Evolutionary conservation across 345 rosid species (phyloP), one percentile per base, ranked within the genome.

Genomic region (Euphorbia pulcherrima): DNA sequence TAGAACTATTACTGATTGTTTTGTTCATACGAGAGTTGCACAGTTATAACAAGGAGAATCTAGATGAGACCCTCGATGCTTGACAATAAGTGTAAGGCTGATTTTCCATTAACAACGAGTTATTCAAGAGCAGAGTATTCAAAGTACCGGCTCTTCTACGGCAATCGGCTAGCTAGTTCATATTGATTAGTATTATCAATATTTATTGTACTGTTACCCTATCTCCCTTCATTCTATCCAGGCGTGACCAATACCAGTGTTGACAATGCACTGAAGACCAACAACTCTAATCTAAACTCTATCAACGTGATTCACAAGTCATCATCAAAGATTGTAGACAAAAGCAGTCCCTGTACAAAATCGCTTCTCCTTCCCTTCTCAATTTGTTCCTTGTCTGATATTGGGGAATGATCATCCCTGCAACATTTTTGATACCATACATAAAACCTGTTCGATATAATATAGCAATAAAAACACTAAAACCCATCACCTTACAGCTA

Each of bases 331-430:
- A 90, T 77, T 67, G 89, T 82, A 60, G 97, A 88, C 51, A 81
- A 72, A 58, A 87, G 64, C 24, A 90, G 67, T 69, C 83, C 88
- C 82, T 82, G 92, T 75, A 86, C 87, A 82, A 83, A 90, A 65
- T 80, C 78, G 58, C 90, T 76, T 75, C 82, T 87, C 44, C 77
- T 82, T 37, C 84, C 81, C 83, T 84, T 86, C 85, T 87, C 97
- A 68, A 68, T 26, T 16, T 73, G 79, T 57, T 84, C 86, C 33
- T 80, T 74, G 58, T 84, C 81, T 10, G 84, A 76, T 72, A 87
- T 58, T 17, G 85, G 80, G 62, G 90, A 35, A 2, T 66, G 75
- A 64, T 26, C 63, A 47, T 28, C 63, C 68, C 87, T 83, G 81
- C 68, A 69, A 74, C 52, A 60, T 68, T 17, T 51, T 14, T 35